Base-by-base conservation (phyloP, 2,329 filamentous ascomycete genomes). In the Sporothrix variecibatus region DNA sequence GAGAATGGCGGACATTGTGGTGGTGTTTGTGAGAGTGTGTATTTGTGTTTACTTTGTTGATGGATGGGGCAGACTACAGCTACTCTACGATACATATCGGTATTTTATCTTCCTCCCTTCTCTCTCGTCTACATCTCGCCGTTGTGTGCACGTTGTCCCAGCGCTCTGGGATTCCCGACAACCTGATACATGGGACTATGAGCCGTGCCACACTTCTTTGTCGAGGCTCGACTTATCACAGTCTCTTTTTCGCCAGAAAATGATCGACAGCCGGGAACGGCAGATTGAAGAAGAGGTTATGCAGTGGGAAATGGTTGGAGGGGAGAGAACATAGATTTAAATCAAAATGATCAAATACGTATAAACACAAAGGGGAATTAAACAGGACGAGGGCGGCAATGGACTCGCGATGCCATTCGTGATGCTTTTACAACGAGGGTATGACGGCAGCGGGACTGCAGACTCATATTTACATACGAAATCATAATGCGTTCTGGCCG, bases 161-260 rank as follows among this genome's bases (percentile, higher is more conserved):
- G 31, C 53, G 1, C 49, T 8, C 49, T 51, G 49, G 26, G 26
- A 31, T 64, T 64, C 58, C 58, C 58, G 58, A 15, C 58, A 64
- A 40, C 58, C 58, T 64, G 58, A 40, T 23, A 64, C 58, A 64
- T 64, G 58, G 58, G 31, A 64, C 58, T n/a, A 53, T 26, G 26
- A 58, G 56, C 56, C 56, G 56, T 64, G 31, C 58, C 31, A 20
- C 31, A 23, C 20, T 31, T 28, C 40, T 20, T 3, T 11, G 3
- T n/a, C n/a, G n/a, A n/a, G 40, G 12, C 12, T 51, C 20, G 46
- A 5, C 46, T n/a, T 51, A 51, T 51, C 46, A 6, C n/a, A 17
- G 46, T 51, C 46, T 9, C 17, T 3, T 3, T 17, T 17, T 58
- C 20, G 20, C 26, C 26, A 31, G 6, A 31, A 58, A 31, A 58